Base-by-base conservation (phyloP, 306 rosid genomes). In the Mimosa bimucronata region DNA sequence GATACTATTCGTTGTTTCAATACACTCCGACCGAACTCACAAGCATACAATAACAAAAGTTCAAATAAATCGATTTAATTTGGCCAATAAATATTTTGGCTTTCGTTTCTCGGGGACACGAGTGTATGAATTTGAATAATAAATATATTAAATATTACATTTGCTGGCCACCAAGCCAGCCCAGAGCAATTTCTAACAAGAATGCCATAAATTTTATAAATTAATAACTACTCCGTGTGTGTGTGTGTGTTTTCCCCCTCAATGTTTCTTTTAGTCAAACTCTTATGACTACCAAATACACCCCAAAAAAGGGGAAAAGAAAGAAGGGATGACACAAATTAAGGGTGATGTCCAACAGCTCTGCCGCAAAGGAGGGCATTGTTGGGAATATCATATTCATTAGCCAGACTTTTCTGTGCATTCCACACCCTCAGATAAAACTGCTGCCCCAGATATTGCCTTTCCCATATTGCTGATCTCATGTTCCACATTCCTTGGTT, bases 401-500 rank as follows among this genome's bases (percentile, higher is more conserved):
- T 95, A 31, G 82, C 64, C 76, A 93, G 89, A 81, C 77, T 89
- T 15, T 60, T 92, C 48, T 79, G 86, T 52, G 91, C 76, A 80
- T 18, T 87, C 97, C 96, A 95, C 40, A 95, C 99, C 87, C 92
- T 88, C 8, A 95, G 88, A 83, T 95, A 95, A 21, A 95, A 76
- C 34, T 95, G 99, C 72, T 95, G 98, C 45, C 99, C 99, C 75
- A 95, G 92, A 82, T 93, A 91, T 73, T 95, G 98, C 65, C 96
- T 88, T 78, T 95, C 99, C 99, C 99, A 95, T 18, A 90, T 84
- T 72, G 99, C 97, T 31, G 99, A 95, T 78, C 99, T 92, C 86
- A 93, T 23, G 50, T 95, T 95, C 99, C 99, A 95, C 99, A 95
- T 93, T 3, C 99, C 99, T 78, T 93, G 93, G 87, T 95, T 95